Evolutionary conservation across 2,329 filamentous ascomycete species (phyloP), one percentile per base, ranked within the genome.

Genomic region (Colletotrichum kahawae): DNA sequence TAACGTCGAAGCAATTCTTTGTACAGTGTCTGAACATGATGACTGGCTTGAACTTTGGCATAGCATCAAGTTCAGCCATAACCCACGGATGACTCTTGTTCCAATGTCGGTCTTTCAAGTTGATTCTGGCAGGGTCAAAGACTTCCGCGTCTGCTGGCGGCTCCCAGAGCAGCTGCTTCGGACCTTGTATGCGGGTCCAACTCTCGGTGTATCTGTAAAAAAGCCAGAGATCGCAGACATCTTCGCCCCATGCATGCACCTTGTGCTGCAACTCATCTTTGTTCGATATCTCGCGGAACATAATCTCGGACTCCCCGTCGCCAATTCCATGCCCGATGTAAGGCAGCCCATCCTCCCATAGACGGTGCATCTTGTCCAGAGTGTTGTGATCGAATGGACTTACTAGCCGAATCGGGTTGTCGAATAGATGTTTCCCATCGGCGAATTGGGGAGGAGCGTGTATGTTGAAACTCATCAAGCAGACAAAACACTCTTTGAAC

Each of bases 331-430:
- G 9, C 10, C 38, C 38, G 18, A 48, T n/a, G n/a, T 12, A 21
- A 2, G 18, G 18, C 0, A 48, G 18, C 38, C 38, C 38, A 7
- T 48, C 38, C 18, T 48, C 18, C 38, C 38, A 48, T 12, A 48
- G 38, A 0, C 0, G 38, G 38, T 48, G 38, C 18, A 48, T 48
- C 0, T 9, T 48, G 12, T 21, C 5, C 38, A 48, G 0, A n/a
- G 38, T n/a, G 0, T n/a, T 0, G 38, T 48, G 18, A 0, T 48
- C 18, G 0, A 48, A 48, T 9, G 38, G 38, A 0, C 18, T 48
- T 0, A n/a, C 38, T 5, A 48, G 38, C 0, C 18, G 0, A 0
- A 48, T 48, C 0, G 38, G 38, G 0, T 0, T 48, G 38, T 48
- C 18, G 9, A 48, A 48, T n/a, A 48, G 5, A n/a, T 48, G 18